These are phyloP conservation scores for Yarrowia hollandica DNA, from an alignment of 805 yeast species.

Conservation along the genomic window DNA sequence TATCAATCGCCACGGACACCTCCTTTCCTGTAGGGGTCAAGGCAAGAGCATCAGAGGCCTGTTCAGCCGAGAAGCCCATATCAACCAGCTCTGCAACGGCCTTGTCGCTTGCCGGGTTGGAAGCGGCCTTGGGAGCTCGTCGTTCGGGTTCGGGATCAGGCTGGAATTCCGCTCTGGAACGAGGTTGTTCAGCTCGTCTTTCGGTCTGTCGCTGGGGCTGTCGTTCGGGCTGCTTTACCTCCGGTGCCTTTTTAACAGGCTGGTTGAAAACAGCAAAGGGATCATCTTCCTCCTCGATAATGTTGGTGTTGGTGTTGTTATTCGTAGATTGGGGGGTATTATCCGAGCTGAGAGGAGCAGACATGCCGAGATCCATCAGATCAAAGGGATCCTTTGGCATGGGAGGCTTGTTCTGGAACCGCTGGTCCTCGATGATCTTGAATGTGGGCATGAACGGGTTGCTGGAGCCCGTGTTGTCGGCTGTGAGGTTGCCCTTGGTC, in stretches of 20 bases:
- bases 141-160: neutral
- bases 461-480: slow-evolving; percentile 18
- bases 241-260: slow-evolving; percentile 15
- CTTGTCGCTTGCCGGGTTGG: slow-evolving; percentile 33
- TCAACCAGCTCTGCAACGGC: slow-evolving; percentile 70
- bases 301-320: neutral
- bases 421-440: slow-evolving; percentile 31
- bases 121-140: neutral
- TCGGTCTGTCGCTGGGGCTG: slow-evolving; percentile 7
- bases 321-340: neutral
- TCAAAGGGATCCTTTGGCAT: slow-evolving; percentile 8
- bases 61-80: slow-evolving; percentile 71
- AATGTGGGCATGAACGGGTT: slow-evolving; percentile 21
- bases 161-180: slow-evolving; percentile 8
- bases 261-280: slow-evolving; percentile 31
- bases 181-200: neutral
- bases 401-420: neutral
- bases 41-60: slow-evolving; percentile 60
- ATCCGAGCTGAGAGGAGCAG: neutral
- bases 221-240: neutral
- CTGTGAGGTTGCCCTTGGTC: neutral
- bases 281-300: slow-evolving; percentile 26
- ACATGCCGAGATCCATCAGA: slow-evolving; percentile 28
- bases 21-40: slow-evolving; percentile 54
- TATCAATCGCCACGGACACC: slow-evolving; percentile 64